Evolutionary conservation across 768 basidiomycete genomes (phyloP).

Genomic region (Inosperma sp.): DNA sequence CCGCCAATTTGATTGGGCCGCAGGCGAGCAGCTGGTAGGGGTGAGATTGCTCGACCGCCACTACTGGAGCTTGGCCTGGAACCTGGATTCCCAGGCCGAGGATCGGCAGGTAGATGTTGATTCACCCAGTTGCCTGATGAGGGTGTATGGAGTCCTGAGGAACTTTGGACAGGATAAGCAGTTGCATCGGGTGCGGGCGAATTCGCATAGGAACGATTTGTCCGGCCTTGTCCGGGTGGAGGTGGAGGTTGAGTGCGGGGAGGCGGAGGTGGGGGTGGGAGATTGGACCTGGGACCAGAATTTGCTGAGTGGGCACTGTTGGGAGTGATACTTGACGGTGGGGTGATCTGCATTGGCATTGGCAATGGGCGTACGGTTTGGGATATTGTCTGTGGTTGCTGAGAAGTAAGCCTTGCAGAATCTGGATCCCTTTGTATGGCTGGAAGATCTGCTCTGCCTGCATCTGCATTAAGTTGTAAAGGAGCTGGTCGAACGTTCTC

Average conservation of each 20-base stretch:
- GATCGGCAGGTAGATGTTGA: constrained; percentile 58
- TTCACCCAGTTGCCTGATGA: constrained; percentile 43
- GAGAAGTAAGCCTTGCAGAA: constrained; percentile 38
- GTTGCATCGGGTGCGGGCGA: constrained; percentile 54
- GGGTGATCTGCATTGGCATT: constrained; percentile 31
- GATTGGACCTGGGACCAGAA: constrained; percentile 40
- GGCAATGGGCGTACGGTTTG: constrained; percentile 36
- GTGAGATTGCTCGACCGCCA: constrained; percentile 46
- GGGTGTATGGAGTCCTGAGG: constrained; percentile 39
- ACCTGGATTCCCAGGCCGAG: constrained; percentile 50
- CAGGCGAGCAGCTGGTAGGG: constrained; percentile 37
- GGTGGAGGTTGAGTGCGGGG: constrained; percentile 64
- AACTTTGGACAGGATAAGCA: constrained; percentile 39
- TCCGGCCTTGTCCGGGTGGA: constrained; percentile 32
- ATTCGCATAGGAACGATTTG: constrained; percentile 45
- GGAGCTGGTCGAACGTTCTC: constrained; percentile 75
- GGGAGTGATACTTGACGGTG: constrained; percentile 29
- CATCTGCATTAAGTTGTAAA: constrained; percentile 59
- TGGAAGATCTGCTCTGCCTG: constrained; percentile 60
- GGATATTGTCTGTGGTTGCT: constrained; percentile 15
- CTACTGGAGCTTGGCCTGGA: constrained; percentile 33
- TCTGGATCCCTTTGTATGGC: constrained; percentile 68
- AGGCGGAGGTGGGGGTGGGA: constrained; percentile 66
- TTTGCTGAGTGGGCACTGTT: constrained; percentile 32
- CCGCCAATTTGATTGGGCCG: constrained; percentile 24